These are phyloP conservation scores for Myriosclerotinia duriaeana DNA, from an alignment of 2,329 filamentous ascomycete genomes.

Conservation along the genomic window DNA sequence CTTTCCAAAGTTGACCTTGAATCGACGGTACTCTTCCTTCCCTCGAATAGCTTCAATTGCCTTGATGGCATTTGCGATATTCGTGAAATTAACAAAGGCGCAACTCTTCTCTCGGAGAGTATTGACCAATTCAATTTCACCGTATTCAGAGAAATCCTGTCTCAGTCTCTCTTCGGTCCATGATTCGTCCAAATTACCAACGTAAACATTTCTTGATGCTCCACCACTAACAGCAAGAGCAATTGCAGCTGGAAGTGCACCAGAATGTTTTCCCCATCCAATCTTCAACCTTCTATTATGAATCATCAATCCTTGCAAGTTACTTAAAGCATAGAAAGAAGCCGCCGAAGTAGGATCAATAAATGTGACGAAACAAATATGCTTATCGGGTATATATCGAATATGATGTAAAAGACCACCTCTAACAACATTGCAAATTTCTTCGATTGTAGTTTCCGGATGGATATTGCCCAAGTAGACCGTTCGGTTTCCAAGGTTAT, in stretches of 20 bases:
- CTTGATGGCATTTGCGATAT: conserved; percentile 99
- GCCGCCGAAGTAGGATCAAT: conserved; percentile 97
- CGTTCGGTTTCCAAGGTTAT: conserved; percentile 95
- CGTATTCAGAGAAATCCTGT: conserved; percentile 95
- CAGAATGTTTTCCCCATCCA: conserved; percentile 98
- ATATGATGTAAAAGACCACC: conserved; percentile 96
- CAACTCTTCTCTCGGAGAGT: conserved; percentile 97
- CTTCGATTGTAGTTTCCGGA: conserved; percentile 96
- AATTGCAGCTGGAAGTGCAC: conserved; percentile 91
- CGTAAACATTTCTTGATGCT: conserved; percentile 97
- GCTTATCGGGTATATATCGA: conserved; percentile 98
- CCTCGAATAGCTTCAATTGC: conserved; percentile 94
- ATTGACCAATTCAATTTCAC: conserved; percentile 97
- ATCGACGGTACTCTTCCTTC: conserved; percentile 94
- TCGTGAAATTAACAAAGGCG: conserved; percentile 99
- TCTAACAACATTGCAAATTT: conserved; percentile 98
- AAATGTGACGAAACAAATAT: conserved; percentile 99
- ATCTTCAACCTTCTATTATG: conserved; percentile 98
- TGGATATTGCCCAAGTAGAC: conserved; percentile 99
- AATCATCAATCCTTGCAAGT: conserved; percentile 97
- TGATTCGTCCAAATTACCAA: conserved; percentile 94
- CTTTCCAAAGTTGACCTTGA: conserved; percentile 99
- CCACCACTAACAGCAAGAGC: conserved; percentile 93
- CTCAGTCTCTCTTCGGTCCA: conserved; percentile 95
- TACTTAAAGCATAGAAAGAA: conserved; percentile 96